Base-by-base conservation (phyloP, 345 rosid species). In the Gynandropsis gynandra region DNA sequence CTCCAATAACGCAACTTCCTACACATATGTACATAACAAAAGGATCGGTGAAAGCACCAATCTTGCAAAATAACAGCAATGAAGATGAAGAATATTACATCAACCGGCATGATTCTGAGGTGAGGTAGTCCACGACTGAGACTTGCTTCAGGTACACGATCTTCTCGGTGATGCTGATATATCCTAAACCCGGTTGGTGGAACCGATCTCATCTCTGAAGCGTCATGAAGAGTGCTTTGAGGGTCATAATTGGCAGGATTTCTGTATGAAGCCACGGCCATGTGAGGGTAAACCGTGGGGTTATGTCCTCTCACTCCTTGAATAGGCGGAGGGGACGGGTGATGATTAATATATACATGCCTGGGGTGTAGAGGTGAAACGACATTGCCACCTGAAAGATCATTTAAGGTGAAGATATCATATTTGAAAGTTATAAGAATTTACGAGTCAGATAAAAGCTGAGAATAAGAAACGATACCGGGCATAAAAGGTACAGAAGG, bases 1-100 rank as follows among this genome's bases (percentile, higher is more conserved):
- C 61, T 76, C 89, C 4, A 81, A 69, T 17, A 77, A 9, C 8
- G 93, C 89, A 68, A 74, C 74, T 40, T 83, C 97, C 97, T 89
- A 48, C 40, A 70, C 42, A 46, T 29, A 53, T n/a, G 17, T 61
- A 50, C 9, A 38, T 45, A 49, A 55, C 35, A 47, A 17, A 48
- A 31, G 16, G 35, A 50, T 46, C 39, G 13, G 27, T 31, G 34
- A 52, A 7, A 14, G 9, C 33, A 65, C 44, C 38, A 15, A 34
- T 47, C 31, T 7, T 20, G 45, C n/a, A n/a, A 65, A 29, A 51
- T 50, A 57, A 17, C 33, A 32, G 51, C 21, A 19, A 6, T 39
- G 16, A 44, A 35, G 52, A 41, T 10, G 55, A 39, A 45, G 49
- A 34, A 20, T n/a, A 32, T 64, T 81, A 81, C 97, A 76, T 86